These are phyloP conservation scores for Pseudogymnoascus verrucosus DNA, from an alignment of 2,329 filamentous ascomycete genomes.

Conservation along the genomic window DNA sequence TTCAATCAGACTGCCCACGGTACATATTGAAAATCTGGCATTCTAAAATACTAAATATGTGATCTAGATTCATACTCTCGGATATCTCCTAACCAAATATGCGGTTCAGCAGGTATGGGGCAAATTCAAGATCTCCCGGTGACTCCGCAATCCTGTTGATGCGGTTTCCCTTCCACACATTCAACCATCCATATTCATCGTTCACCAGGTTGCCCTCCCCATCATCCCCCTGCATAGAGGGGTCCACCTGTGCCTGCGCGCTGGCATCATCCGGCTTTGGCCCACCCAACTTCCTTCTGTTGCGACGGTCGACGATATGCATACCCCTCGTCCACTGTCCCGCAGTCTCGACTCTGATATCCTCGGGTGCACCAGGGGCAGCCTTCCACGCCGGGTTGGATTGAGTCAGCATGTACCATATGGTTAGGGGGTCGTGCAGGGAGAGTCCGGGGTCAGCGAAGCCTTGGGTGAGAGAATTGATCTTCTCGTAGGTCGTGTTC, in stretches of 20 bases:
- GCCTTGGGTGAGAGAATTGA: constrained; percentile 53
- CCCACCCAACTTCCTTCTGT: constrained; percentile 44
- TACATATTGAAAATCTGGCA: not conserved
- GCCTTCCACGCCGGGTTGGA: constrained; percentile 51
- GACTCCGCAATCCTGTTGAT: constrained; percentile 64
- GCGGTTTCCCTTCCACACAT: constrained; percentile 65
- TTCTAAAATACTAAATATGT: not conserved
- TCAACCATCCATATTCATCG: constrained; percentile 72
- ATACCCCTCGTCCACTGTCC: constrained; percentile 95
- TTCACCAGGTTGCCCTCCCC: constrained; percentile 49
- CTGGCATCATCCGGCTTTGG: constrained; percentile 23
- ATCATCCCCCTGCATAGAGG: constrained; percentile 30
- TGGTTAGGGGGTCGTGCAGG: constrained; percentile 69
- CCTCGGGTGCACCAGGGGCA: constrained; percentile 53
- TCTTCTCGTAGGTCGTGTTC: constrained; percentile 59
- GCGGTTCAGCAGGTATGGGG: constrained; percentile 54
- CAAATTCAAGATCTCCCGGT: constrained; percentile 62
- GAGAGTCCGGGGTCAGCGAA: constrained; percentile 52
- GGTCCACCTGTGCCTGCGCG: constrained; percentile 28
- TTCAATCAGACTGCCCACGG: not conserved
- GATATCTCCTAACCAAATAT: constrained; percentile 43
- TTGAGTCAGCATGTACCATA: constrained; percentile 68
- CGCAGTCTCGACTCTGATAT: constrained; percentile 79
- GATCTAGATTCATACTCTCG: not conserved
- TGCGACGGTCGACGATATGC: constrained; percentile 73